These are phyloP conservation scores for Benincasa hispida DNA, from an alignment of 306 rosid species.

Conservation along the genomic window DNA sequence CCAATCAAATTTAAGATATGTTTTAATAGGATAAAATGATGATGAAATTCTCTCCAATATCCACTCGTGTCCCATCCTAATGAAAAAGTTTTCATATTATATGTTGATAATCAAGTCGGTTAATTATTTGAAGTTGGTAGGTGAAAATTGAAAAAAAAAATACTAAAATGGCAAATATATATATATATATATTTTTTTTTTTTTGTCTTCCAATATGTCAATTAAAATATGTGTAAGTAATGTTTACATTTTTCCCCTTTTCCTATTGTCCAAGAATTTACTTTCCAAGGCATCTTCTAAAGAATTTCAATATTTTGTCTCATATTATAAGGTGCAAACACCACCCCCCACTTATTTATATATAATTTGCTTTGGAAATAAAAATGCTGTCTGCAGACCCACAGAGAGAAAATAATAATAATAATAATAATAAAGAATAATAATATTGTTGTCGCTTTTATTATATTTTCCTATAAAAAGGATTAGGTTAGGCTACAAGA, in stretches of 20 bases:
- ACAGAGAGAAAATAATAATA: constrained; percentile 3
- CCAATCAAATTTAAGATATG: too few species aligned
- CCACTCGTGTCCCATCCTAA: too few species aligned
- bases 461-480: constrained; percentile 5
- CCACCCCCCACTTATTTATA: not conserved
- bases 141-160: too few species aligned
- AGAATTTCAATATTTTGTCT: constrained; percentile 20
- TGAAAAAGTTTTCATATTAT: too few species aligned
- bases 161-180: too few species aligned
- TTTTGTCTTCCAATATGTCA: not conserved
- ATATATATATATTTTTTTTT: not conserved
- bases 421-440: not conserved
- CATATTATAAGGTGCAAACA: not conserved
- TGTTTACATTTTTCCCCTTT: not conserved
- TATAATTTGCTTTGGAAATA: constrained; percentile 4
- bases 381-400: constrained; percentile 8
- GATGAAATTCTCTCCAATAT: too few species aligned
- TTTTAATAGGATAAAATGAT: too few species aligned
- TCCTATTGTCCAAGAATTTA: constrained; percentile 22
- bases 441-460: not conserved
- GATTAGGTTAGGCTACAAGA: constrained; percentile 21
- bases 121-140: too few species aligned
- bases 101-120: too few species aligned
- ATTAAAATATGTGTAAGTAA: not conserved
- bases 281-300: constrained; percentile 24